Conservation (phyloP, 768 basidiomycete species). For the Leccinellum albellum region DNA sequence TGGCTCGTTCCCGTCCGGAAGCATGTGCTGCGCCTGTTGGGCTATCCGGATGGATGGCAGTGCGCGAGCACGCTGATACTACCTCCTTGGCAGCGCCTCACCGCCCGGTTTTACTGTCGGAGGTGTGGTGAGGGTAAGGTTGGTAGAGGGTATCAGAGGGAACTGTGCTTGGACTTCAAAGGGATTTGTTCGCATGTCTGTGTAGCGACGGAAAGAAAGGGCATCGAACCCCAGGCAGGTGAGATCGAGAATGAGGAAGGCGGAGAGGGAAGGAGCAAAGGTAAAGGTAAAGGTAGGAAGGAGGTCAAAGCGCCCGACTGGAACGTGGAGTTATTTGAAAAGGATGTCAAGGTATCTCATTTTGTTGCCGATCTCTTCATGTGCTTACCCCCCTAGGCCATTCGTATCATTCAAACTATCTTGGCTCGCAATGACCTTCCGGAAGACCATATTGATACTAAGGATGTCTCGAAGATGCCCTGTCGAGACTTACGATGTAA, state of each 20-base stretch:
- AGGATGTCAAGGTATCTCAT: constrained; percentile 50
- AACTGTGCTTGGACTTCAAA: constrained; percentile 51
- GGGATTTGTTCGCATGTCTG: constrained; percentile 63
- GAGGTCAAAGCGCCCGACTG: constrained; percentile 35
- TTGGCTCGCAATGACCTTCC: constrained; percentile 31
- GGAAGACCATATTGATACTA: constrained; percentile 28
- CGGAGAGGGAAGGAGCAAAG: constrained; percentile 15
- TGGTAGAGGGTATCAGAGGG: constrained; percentile 31
- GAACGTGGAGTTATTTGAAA: constrained; percentile 50
- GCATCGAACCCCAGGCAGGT: background rate
- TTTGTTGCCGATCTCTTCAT: background rate
- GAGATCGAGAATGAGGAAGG: constrained; percentile 4
- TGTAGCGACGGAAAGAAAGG: constrained; percentile 6
- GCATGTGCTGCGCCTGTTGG: constrained; percentile 45
- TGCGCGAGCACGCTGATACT: constrained; percentile 42
- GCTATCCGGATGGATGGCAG: constrained; percentile 48
- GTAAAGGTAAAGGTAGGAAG: background rate
- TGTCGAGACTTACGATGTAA: constrained; percentile 38
- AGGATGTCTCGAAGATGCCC: background rate
- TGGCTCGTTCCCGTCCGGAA: constrained; percentile 48
- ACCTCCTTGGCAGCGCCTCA: constrained; percentile 56
- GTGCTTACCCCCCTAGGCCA: constrained; percentile 38
- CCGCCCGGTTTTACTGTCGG: constrained; percentile 57
- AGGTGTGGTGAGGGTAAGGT: constrained; percentile 41
- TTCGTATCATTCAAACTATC: constrained; percentile 38